Percentiles rank a stretch among this genome's conserved stretches.
Evolutionary conservation across 257 asterid genomes (phyloP).

Genomic region (Jacaranda copaia): DNA sequence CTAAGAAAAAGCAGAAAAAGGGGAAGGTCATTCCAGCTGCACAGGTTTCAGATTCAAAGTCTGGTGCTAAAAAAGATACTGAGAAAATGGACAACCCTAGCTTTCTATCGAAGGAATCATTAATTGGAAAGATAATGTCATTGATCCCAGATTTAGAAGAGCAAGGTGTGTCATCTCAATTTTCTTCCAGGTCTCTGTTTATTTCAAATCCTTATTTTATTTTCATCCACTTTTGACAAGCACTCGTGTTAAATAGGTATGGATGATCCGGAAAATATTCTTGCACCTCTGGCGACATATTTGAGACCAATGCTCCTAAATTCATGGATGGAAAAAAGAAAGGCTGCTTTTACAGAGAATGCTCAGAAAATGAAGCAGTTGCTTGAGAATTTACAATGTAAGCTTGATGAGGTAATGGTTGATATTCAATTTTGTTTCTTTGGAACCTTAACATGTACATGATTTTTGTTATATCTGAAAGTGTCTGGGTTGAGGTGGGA

Average conservation of each 20-base stretch:
- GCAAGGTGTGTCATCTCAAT: constrained; percentile 59
- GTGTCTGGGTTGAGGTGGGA: constrained; percentile 28
- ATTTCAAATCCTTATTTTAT: constrained; percentile 27
- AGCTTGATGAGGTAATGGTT: constrained; percentile 85
- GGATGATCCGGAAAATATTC: constrained; percentile 79
- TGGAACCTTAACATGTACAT: constrained; percentile 6
- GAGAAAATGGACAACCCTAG: constrained; percentile 62
- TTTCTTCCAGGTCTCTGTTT: constrained; percentile 28
- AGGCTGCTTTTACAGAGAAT: constrained; percentile 85
- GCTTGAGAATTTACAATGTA: constrained; percentile 83
- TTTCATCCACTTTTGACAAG: constrained; percentile 31
- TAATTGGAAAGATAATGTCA: constrained; percentile 68
- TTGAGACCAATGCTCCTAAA: constrained; percentile 90
- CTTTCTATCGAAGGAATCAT: constrained; percentile 77
- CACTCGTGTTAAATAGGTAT: constrained; percentile 50
- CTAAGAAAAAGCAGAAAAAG: constrained; percentile 83
- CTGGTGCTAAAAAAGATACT: constrained; percentile 66
- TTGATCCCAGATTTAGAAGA: constrained; percentile 90
- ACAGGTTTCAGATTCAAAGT: constrained; percentile 68
- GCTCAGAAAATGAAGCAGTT: constrained; percentile 79
- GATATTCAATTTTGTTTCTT: constrained; percentile 34
- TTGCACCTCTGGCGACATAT: constrained; percentile 77
- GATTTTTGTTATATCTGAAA: constrained; percentile 23
- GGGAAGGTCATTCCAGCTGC: constrained; percentile 65
- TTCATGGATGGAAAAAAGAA: constrained; percentile 85